phyloP scores from a whole-genome alignment of 441 rosid genomes.

The Daphne laureola region DNA sequence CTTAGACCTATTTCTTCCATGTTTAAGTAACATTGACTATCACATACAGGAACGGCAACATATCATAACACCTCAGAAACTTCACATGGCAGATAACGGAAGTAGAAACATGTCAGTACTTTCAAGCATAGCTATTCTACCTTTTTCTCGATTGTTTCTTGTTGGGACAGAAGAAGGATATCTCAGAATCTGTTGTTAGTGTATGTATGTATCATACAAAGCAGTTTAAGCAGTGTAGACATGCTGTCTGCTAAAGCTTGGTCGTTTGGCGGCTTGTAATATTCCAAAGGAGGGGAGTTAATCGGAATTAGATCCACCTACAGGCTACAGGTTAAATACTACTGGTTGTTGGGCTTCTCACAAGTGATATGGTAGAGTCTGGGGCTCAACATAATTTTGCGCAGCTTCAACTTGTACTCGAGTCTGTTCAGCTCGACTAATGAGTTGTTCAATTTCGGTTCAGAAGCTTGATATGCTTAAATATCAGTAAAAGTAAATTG shows the following conservation, averaged over 20 bases:
- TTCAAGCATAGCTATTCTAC: constrained; percentile 66
- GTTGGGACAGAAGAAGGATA: constrained; percentile 89
- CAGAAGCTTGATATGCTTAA: not conserved
- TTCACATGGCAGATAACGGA: constrained; percentile 47
- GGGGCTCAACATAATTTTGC: too few relatives aligned
- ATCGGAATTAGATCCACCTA: too few relatives aligned
- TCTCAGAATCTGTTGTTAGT: constrained; percentile 72
- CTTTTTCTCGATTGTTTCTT: constrained; percentile 66
- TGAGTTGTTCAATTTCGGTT: too few relatives aligned
- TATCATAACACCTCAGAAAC: constrained; percentile 59
- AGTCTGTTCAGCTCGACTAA: too few relatives aligned
- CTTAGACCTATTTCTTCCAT: not conserved
- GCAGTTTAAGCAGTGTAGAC: too few relatives aligned
- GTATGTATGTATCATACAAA: not conserved
- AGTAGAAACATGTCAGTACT: constrained; percentile 50
- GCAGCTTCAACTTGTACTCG: too few relatives aligned
- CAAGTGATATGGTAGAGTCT: too few relatives aligned
- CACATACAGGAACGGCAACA: constrained; percentile 55
- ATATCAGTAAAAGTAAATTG: too few relatives aligned
- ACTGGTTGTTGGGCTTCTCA: too few relatives aligned
- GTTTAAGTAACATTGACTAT: not conserved
- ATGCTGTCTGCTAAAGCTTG: not conserved
- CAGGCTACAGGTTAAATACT: too few relatives aligned
- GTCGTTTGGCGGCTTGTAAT: constrained; percentile 37
- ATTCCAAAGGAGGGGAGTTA: not conserved